Evolutionary conservation across 2,329 filamentous ascomycete species (phyloP), one percentile per base, ranked within the genome.

Genomic region (Penicillium crustosum): DNA sequence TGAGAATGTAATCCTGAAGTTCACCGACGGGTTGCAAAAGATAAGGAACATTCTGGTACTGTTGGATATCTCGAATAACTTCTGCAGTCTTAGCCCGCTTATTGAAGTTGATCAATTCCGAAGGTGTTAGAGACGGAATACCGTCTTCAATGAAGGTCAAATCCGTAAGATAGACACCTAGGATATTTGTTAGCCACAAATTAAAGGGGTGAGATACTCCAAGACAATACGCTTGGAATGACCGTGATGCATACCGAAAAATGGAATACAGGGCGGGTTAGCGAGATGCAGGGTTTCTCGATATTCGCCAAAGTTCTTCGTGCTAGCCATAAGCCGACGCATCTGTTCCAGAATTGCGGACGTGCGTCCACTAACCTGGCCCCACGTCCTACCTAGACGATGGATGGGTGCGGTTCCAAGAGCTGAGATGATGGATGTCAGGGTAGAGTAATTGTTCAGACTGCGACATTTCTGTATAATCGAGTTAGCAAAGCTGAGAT

Each of bases 21-120:
- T 97, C 94, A 2, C 88, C 85, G 17, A 99, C 93, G 0, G 92
- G 85, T 71, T 95, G 90, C 52, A 99, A 81, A 8, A 90, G 88
- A 73, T 97, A 99, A n/a, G 92, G 92, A 60, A 96, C 91, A 69
- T 96, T 97, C 75, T 99, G 94, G 73, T 97, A 99, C 73, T 97
- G 93, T 75, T 97, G 94, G 64, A 99, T 97, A 74, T 97, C 93
- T 61, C 93, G 90, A 68, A 99, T 99, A 42, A 99, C 94, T 74
- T 97, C 94, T 21, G 94, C 94, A 15, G 94, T 97, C 83, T 97
- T 99, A 55, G 92, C 90, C 52, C 94, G 89, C 82, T 99, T 99
- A 70, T 93, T 92, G 77, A 99, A 99, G 79, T 99, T 99, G 81
- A 99, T 97, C 66, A 97, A 82, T 70, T 95, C 91, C 8, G 93